Base-by-base conservation (phyloP, 2,329 filamentous ascomycete genomes). In the Epichloe typhina region DNA sequence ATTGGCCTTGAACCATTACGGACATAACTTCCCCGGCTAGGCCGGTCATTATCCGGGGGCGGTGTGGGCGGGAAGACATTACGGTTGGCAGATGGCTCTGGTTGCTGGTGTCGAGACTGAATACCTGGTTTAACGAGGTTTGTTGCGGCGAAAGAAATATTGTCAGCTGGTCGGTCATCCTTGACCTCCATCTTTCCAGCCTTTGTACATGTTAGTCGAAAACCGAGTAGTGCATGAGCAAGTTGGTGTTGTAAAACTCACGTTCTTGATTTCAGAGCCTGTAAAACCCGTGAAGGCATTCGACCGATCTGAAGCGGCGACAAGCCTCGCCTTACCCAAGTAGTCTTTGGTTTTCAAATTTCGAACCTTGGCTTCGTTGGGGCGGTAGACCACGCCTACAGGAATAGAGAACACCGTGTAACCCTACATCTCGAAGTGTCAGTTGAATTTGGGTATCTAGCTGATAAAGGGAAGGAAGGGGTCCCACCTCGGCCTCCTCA, bases 391-490 rank as follows among this genome's bases (percentile, higher is more conserved):
- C 35, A 96, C 87, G 23, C 93, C 93, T 12, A 97, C 90, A 0
- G 93, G 93, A 49, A 97, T 97, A 0, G 90, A 97, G 70, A 98
- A 98, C 41, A 98, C 93, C 0, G 93, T 97, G 64, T 98, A 98
- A 45, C 91, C 93, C 86, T 95, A 54, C 3, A 37, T 50, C 72
- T 51, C 72, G 61, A 46, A 47, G 9, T 15, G 50, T 53, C 37
- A 51, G 51, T 26, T 33, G 7, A 39, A 21, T 7, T 15, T 9
- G 40, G 5, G 13, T n/a, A 13, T 41, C 7, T 42, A 26, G 26
- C 19, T 13, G 9, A 21, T 40, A 17, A n/a, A 35, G 23, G 13
- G 13, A 38, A n/a, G 36, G 36, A 6, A 36, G 36, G 6, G 19
- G 17, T 53, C 74, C 56, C 74, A 93, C 88, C 77, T 96, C 89